Percentiles rank a stretch among this genome's conserved stretches.
Conservation (phyloP, 495 filamentous ascomycete species). For the Aspergillus heteromorphus region DNA sequence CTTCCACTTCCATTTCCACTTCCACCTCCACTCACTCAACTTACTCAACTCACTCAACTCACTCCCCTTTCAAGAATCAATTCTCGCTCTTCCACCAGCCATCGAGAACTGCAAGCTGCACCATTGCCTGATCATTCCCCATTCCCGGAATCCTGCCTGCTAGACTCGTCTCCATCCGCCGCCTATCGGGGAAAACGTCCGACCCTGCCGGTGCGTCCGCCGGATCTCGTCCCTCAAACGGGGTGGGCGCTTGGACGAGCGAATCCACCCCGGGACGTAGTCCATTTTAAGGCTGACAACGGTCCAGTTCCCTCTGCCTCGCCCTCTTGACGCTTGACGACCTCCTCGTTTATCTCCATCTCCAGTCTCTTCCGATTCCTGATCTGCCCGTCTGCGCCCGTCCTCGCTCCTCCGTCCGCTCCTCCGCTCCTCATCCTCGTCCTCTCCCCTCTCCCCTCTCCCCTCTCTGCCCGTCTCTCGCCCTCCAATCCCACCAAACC, state of each 20-base stretch:
- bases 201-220: constrained; percentile 13
- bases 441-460: background rate
- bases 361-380: background rate
- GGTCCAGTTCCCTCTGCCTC: too few relatives aligned
- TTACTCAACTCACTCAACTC: background rate
- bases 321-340: too few relatives aligned
- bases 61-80: background rate
- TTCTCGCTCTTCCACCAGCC: too few relatives aligned
- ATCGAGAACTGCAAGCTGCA: background rate
- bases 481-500: background rate
- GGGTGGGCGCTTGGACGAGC: constrained; percentile 15
- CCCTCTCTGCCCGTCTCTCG: background rate
- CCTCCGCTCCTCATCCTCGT: too few relatives aligned
- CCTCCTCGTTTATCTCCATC: background rate
- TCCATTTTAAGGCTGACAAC: constrained; percentile 19
- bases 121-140: background rate
- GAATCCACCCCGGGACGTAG: constrained; percentile 15
- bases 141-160: background rate
- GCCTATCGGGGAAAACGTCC: constrained; percentile 10
- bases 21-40: background rate
- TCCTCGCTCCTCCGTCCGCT: too few relatives aligned
- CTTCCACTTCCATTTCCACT: too few relatives aligned
- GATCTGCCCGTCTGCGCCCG: background rate
- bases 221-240: constrained; percentile 7
- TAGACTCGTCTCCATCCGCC: constrained; percentile 4